Conservation (phyloP, 768 basidiomycete species). For the Tremella fuciformis region DNA sequence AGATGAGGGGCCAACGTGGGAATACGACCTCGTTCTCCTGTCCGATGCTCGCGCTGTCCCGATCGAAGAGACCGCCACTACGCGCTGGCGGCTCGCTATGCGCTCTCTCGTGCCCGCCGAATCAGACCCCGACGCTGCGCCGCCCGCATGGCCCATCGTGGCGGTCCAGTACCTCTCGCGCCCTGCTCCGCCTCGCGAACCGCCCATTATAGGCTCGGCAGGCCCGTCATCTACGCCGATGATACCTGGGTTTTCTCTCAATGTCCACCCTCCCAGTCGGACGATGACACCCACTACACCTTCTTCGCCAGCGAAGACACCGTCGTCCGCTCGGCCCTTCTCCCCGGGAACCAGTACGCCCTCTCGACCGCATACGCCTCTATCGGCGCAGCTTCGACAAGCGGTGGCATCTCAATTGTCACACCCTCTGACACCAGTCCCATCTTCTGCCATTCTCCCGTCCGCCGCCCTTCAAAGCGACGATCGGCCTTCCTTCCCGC, state of each 20-base stretch:
- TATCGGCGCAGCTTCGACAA: constrained; percentile 31
- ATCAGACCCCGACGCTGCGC: background rate
- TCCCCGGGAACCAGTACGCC: constrained; percentile 6
- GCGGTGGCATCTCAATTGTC: constrained; percentile 18
- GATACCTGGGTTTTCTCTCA: background rate
- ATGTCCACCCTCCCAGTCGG: constrained; percentile 9
- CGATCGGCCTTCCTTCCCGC: constrained; percentile 24
- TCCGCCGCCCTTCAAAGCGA: background rate
- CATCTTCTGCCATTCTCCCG: background rate
- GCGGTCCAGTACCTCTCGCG: constrained; percentile 32
- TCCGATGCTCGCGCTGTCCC: background rate
- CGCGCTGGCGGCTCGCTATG: constrained; percentile 8
- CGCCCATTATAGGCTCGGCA: too few relatives aligned
- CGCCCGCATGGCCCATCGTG: constrained; percentile 18
- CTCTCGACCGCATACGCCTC: constrained; percentile 31
- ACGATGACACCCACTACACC: background rate
- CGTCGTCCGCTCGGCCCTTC: constrained; percentile 6
- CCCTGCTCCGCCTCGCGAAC: too few relatives aligned
- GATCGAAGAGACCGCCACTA: constrained; percentile 8
- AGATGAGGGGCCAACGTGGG: constrained; percentile 21
- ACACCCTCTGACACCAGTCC: background rate
- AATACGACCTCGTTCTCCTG: constrained; percentile 29
- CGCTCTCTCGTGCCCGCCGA: background rate
- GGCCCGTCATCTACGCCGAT: constrained; percentile 7
- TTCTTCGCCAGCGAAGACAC: background rate